These are phyloP conservation scores for Zelopaecilomyces penicillatus DNA, from an alignment of 2,329 filamentous ascomycete species.

Conservation along the genomic window DNA sequence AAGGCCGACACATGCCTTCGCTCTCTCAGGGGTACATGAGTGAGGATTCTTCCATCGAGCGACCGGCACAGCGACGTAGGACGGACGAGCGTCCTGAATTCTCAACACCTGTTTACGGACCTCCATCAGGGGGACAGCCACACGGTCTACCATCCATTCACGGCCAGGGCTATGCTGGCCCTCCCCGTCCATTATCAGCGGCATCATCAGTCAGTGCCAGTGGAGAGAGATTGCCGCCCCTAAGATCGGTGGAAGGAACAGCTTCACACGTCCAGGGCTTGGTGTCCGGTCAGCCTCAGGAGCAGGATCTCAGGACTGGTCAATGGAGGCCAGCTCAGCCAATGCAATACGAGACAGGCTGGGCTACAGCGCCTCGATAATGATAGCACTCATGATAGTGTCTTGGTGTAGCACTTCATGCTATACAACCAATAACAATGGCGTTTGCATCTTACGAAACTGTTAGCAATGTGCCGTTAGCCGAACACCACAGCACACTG, in stretches of 20 bases:
- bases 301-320: conserved; percentile 27
- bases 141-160: conserved; percentile 34
- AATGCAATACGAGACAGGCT: conserved; percentile 25
- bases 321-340: conserved; percentile 27
- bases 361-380: conserved; percentile 25
- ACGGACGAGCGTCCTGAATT: conserved; percentile 40
- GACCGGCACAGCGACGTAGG: conserved; percentile 37
- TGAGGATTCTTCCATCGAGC: conserved; percentile 37
- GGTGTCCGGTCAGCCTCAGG: conserved; percentile 20
- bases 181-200: conserved; percentile 30
- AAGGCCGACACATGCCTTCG: conserved; percentile 19
- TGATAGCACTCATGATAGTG: neutral
- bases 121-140: conserved; percentile 24
- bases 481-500: too few relatives aligned
- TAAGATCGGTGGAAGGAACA: conserved; percentile 36
- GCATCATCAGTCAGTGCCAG: conserved; percentile 23
- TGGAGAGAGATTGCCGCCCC: conserved; percentile 38
- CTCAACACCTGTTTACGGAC: conserved; percentile 30
- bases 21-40: conserved; percentile 27
- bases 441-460: too few relatives aligned
- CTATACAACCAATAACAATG: too few relatives aligned
- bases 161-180: conserved; percentile 27
- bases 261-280: conserved; percentile 14
- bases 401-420: too few relatives aligned
- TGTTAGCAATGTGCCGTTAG: too few relatives aligned